Base-by-base conservation (phyloP, 2,329 filamentous ascomycete species). In the Fusarium sp. region DNA sequence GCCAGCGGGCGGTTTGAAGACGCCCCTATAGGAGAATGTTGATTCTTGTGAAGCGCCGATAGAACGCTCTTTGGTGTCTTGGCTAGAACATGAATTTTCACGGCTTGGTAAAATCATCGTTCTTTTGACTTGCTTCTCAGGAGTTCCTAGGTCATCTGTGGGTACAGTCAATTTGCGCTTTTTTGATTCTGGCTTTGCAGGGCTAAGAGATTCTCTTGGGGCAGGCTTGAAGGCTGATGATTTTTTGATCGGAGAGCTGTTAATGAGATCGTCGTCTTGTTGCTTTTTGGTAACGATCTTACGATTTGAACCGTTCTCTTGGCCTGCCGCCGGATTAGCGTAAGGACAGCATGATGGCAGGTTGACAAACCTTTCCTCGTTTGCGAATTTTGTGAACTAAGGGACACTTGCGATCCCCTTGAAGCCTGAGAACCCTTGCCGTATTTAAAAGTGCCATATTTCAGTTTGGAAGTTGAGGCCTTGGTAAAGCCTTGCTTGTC, bases 401-500 rank as follows among this genome's bases (percentile, higher is more conserved):
- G 28, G 10, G 33, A 45, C 18, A 51, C 70, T 45, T 66, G 62
- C 15, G 71, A 70, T 40, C 68, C 64, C 45, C 61, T 62, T 13
- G 67, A 55, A 45, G 67, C 64, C 42, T 76, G 75, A 4, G 72
- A 77, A 23, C 62, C 66, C 18, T 16, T 50, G 16, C 55, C 41
- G 11, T 13, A 30, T 23, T 58, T 74, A 16, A 60, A 75, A 34
- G 16, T 3, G n/a, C 60, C 65, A 57, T 78, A 80, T 8, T 66
- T 80, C 3, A 23, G 1, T 38, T 68, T 78, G 41, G 63, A 37
- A 1, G 37, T 59, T 20, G 38, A 59, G 9, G 36, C 51, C 40
- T 62, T 75, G 12, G 53, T 54, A 16, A 79, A 78, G 4, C 74
- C 76, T 6, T 33, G 49, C n/a, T 70, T 30, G 30, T 72, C 42